Percentiles rank a stretch among this genome's conserved stretches.
Evolutionary conservation across 2,329 filamentous ascomycete species (phyloP).

Genomic region (Epichloe elymi): DNA sequence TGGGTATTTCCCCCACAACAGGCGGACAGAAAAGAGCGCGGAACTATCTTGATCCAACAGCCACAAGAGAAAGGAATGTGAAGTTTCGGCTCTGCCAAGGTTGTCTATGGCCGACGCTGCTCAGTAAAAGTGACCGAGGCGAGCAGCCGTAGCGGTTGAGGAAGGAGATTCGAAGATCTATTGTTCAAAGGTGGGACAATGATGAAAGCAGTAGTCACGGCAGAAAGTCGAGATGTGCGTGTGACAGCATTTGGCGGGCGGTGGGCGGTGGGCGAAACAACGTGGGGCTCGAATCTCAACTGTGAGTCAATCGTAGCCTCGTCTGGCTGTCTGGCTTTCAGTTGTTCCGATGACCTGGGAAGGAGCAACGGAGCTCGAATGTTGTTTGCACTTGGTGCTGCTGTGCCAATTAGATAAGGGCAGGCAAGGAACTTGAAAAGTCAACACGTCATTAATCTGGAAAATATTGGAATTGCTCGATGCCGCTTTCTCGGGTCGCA

Average conservation of each 20-base stretch:
- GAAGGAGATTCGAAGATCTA: background rate
- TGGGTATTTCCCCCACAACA: conserved; percentile 3
- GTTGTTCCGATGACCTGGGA: background rate
- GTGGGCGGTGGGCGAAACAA: conserved; percentile 1
- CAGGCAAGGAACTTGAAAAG: background rate
- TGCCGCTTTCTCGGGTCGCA: background rate
- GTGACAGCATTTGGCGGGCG: background rate
- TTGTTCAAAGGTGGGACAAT: background rate
- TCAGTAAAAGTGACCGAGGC: background rate
- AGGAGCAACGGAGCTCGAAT: background rate
- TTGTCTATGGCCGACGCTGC: background rate
- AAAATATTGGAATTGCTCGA: background rate
- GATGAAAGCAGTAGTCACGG: background rate
- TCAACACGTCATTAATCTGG: too few species aligned
- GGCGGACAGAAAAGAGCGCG: background rate
- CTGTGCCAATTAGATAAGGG: background rate
- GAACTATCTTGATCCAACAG: background rate
- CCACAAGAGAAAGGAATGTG: background rate
- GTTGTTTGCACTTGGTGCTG: background rate
- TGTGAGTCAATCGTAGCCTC: too few species aligned
- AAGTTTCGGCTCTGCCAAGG: background rate
- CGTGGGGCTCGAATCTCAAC: background rate
- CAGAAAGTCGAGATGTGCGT: background rate
- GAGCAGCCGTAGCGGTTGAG: background rate
- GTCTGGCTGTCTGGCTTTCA: background rate